A percentile compares a stretch with the other conserved stretches of the same genome.
Evolutionary conservation across 225 moss, liverwort and hornwort species (phyloP).

Genomic region (Neckera pumila): DNA sequence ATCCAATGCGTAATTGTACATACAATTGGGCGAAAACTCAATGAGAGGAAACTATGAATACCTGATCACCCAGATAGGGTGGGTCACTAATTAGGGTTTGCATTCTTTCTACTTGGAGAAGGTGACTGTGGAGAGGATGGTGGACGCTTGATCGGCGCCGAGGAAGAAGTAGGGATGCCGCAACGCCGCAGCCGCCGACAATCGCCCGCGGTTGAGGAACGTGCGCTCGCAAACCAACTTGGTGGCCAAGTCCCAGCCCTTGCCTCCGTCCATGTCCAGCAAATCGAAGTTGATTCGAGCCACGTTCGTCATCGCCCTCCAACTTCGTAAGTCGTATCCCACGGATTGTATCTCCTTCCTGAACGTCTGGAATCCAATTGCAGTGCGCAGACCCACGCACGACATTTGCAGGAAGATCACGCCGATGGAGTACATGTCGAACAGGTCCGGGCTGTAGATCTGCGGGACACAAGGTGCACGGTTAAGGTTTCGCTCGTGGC

Average conservation of each 20-base stretch:
- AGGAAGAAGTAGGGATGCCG: slow-evolving; percentile 80
- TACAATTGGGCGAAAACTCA: not conserved
- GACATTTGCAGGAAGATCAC: slow-evolving; percentile 79
- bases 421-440: slow-evolving; percentile 88
- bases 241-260: slow-evolving; percentile 84
- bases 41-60: not conserved
- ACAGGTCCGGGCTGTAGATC: slow-evolving; percentile 79
- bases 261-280: slow-evolving; percentile 78
- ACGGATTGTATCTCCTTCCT: slow-evolving; percentile 65
- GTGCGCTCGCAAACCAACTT: slow-evolving; percentile 69
- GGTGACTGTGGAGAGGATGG: slow-evolving; percentile 57
- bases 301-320: slow-evolving; percentile 61
- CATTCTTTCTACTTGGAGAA: slow-evolving; percentile 20
- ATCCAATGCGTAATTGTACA: not conserved
- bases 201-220: slow-evolving; percentile 40
- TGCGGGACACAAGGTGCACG: not conserved
- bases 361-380: slow-evolving; percentile 69
- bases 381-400: slow-evolving; percentile 44
- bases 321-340: slow-evolving; percentile 49
- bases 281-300: slow-evolving; percentile 50
- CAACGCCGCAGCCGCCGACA: slow-evolving; percentile 68
- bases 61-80: not conserved
- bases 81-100: not conserved
- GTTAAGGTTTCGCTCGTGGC: not conserved
- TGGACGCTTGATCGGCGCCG: slow-evolving; percentile 64